Conservation (phyloP, 2,329 filamentous ascomycete species). For the Aspergillus ustus region DNA sequence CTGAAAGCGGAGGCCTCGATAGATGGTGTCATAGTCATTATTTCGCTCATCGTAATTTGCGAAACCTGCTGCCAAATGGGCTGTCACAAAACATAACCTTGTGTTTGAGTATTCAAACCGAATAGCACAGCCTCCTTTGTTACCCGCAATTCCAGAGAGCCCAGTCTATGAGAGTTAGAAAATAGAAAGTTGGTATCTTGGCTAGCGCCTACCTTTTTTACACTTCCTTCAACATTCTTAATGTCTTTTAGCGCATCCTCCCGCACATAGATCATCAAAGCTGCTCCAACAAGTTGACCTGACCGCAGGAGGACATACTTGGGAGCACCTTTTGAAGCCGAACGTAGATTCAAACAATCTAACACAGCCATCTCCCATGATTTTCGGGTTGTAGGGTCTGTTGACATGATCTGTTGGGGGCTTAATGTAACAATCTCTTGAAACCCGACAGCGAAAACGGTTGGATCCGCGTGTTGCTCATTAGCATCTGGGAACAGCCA, state of each 20-base stretch:
- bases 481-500: conserved; percentile 76
- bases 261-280: conserved; percentile 88
- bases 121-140: conserved; percentile 97
- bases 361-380: conserved; percentile 86
- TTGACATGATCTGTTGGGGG: conserved; percentile 99
- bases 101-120: conserved; percentile 94
- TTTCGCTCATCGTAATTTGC: conserved; percentile 97
- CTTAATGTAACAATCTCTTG: conserved; percentile 98
- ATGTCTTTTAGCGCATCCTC: conserved; percentile 76
- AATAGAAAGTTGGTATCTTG: conserved; percentile 34
- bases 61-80: conserved; percentile 94
- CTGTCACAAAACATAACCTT: conserved; percentile 91
- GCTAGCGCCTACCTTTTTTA: conserved; percentile 71
- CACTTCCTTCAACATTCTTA: conserved; percentile 94
- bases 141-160: conserved; percentile 95
- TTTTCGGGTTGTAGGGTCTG: conserved; percentile 82
- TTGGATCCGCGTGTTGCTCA: conserved; percentile 66
- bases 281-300: conserved; percentile 92
- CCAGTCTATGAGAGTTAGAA: conserved; percentile 58
- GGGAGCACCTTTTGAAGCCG: conserved; percentile 67
- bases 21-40: conserved; percentile 87
- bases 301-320: conserved; percentile 89
- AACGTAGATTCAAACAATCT: conserved; percentile 73
- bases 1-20: conserved; percentile 85
- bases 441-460: conserved; percentile 89